Base-by-base conservation (phyloP, 306 rosid genomes). In the Quercus glauca region DNA sequence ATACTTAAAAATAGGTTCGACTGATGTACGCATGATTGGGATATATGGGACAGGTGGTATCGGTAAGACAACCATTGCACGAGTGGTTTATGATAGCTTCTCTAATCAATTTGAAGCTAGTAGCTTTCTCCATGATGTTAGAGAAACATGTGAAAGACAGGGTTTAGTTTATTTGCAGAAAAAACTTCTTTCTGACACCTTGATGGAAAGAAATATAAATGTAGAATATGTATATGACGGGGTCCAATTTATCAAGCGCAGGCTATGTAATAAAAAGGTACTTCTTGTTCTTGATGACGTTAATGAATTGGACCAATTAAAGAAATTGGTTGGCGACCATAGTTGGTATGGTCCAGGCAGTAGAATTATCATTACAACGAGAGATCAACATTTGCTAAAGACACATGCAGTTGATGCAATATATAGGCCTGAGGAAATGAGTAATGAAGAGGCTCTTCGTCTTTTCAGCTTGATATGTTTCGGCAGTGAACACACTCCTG, bases 401-500 rank as follows among this genome's bases (percentile, higher is more conserved):
- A 56, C 76, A 57, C 26, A 3, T 14, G 21, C 9, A 56, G 79
- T 2, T 18, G 2, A 61, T 74, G 71, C 51, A 20, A 20, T 77
- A 9, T 84, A 77, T 52, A 63, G 77, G 26, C 70, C 70, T 33
- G 53, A 35, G 56, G 64, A 61, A 55, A 31, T 85, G 84, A 55
- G 26, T 56, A n/a, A 55, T 18, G 45, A 55, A 2, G 83, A 85
- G 18, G 80, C 88, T 29, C 67, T 81, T 18, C n/a, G 80, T 4
- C 88, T 85, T 0, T 78, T 85, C 5, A 33, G 78, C 23, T 56
- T 58, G n/a, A 43, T 59, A n/a, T 85, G 83, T 73, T 85, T 81
- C 37, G 78, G 70, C 11, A 59, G 21, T 73, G 28, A 77, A 13
- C 6, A 26, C 18, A 73, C 80, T 43, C 3, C 0, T n/a, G 49